Conservation (phyloP, 345 rosid genomes). For the Triadica sebifera region DNA sequence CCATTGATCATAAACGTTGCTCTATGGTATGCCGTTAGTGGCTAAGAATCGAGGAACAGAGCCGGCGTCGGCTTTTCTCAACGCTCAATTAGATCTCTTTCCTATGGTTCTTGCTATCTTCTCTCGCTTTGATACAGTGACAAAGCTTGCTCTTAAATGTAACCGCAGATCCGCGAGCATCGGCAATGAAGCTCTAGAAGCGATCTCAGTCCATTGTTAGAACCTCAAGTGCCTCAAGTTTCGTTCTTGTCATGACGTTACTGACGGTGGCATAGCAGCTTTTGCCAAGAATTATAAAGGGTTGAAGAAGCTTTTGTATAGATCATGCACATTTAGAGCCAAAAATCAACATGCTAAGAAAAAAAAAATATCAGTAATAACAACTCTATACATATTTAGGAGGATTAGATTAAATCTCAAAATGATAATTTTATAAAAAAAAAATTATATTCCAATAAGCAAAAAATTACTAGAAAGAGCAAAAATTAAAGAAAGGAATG, state of each 20-base stretch:
- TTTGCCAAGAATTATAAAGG: conserved; percentile 69
- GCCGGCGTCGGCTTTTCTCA: too few species aligned
- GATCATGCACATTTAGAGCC: conserved; percentile 79
- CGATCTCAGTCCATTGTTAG: conserved; percentile 59
- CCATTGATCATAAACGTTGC: too few species aligned
- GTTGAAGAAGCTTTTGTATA: conserved; percentile 75
- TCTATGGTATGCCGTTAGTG: too few species aligned
- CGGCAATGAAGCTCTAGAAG: conserved; percentile 61
- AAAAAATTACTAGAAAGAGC: not conserved
- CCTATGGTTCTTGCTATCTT: conserved; percentile 49
- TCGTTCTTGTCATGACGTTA: conserved; percentile 71
- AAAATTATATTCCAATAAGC: not conserved
- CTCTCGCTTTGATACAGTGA: conserved; percentile 76
- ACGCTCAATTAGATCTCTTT: conserved; percentile 64
- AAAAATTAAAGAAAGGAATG: conserved; percentile 3
- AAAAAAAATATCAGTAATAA: too few species aligned
- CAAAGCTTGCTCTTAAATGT: conserved; percentile 80
- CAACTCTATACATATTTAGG: not conserved
- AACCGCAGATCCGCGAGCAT: conserved; percentile 73
- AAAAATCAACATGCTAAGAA: too few species aligned
- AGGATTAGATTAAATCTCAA: not conserved
- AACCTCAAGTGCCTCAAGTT: conserved; percentile 83
- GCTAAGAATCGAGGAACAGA: too few species aligned
- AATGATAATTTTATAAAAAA: not conserved
- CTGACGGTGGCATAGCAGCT: conserved; percentile 60